Evolutionary conservation across 805 yeast genomes (phyloP).

Genomic region (Candida lessepsii): DNA sequence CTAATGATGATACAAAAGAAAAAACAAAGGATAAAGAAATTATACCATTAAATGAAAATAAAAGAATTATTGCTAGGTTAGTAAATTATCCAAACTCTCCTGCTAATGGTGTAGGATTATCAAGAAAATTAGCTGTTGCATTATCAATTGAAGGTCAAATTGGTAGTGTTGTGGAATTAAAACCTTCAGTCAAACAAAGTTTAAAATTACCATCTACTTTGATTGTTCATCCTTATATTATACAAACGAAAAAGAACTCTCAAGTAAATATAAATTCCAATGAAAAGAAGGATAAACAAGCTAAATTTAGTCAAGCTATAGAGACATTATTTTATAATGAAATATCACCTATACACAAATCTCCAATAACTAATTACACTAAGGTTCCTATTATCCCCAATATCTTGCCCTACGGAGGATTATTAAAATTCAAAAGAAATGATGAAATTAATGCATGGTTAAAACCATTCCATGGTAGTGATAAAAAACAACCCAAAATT

Average conservation of each 20-base stretch:
- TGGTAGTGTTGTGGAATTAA: constrained; percentile 56
- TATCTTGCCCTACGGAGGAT: constrained; percentile 58
- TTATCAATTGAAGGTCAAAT: constrained; percentile 48
- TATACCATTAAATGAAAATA: constrained; percentile 30
- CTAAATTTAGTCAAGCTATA: constrained; percentile 20
- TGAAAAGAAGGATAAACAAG: constrained; percentile 28
- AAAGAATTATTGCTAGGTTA: constrained; percentile 51
- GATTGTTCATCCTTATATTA: constrained; percentile 54
- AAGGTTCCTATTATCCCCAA: constrained; percentile 52
- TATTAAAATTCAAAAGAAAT: constrained; percentile 48
- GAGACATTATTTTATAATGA: constrained; percentile 19
- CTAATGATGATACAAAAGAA: constrained; percentile 9
- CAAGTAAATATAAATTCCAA: constrained; percentile 27
- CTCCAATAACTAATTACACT: constrained; percentile 49
- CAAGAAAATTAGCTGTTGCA: constrained; percentile 53
- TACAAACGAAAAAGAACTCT: constrained; percentile 36
- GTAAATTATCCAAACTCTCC: constrained; percentile 37
- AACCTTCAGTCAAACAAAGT: constrained; percentile 40
- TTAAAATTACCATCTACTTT: constrained; percentile 39
- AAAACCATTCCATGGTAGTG: constrained; percentile 23
- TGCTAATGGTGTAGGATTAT: constrained; percentile 47
- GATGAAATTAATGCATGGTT: constrained; percentile 47
- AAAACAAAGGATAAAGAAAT: constrained; percentile 12
- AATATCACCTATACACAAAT: constrained; percentile 18
- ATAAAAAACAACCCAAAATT: constrained; percentile 31